Evolutionary conservation across 192 early-diverging fungal species (phyloP).

Genomic region (Umbelopsis isabellina): DNA sequence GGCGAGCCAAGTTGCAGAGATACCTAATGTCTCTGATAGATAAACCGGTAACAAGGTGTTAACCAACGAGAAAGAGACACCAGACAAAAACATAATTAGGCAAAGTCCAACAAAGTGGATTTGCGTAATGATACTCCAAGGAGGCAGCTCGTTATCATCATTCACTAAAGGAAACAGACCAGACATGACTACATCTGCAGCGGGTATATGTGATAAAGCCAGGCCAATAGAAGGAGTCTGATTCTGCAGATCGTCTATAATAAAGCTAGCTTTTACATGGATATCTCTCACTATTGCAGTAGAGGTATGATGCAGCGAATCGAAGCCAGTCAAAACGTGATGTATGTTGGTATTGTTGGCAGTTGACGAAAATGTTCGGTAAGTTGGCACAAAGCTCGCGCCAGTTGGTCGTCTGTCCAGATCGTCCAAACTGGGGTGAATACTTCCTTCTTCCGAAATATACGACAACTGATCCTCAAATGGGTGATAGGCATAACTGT

Average conservation of each 20-base stretch:
- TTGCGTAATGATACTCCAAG: not conserved
- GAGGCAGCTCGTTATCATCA: constrained; percentile 10
- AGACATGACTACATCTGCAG: constrained; percentile 12
- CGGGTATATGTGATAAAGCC: constrained; percentile 5
- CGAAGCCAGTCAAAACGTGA: constrained; percentile 13
- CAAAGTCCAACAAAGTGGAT: not conserved
- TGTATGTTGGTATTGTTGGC: not conserved
- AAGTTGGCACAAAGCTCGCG: constrained; percentile 4
- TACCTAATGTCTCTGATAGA: not conserved
- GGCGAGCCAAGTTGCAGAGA: not conserved
- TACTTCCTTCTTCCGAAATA: constrained; percentile 10
- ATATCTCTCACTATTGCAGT: constrained; percentile 14
- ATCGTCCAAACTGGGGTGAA: constrained; percentile 13
- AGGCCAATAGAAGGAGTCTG: not conserved
- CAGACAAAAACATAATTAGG: not conserved
- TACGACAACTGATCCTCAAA: constrained; percentile 15
- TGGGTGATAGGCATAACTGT: not conserved
- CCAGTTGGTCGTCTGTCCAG: not conserved
- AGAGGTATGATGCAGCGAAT: constrained; percentile 14
- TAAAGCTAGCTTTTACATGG: constrained; percentile 13
- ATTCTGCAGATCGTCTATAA: constrained; percentile 3
- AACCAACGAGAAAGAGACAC: not conserved
- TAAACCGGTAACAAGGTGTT: not conserved
- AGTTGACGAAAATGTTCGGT: not conserved
- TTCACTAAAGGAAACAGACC: constrained; percentile 5